Evolutionary conservation across 805 yeast species (phyloP), one percentile per base, ranked within the genome.

Genomic region (Kluyveromyces starmeri): DNA sequence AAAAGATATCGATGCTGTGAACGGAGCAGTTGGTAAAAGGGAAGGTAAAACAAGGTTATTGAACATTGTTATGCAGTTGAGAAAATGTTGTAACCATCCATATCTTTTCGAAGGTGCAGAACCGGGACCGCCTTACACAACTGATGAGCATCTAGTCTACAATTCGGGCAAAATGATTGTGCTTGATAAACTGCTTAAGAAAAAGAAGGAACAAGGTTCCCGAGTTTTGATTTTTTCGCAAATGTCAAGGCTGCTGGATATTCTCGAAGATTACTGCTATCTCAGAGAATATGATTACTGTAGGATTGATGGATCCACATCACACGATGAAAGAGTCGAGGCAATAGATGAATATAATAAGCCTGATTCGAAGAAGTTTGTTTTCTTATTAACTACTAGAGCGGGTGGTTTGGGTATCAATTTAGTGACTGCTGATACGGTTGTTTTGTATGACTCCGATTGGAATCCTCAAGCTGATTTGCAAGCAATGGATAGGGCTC

Each of bases 391-490:
- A 41, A 88, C 97, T 1, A 88, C 97, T 0, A 76, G 97, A 61
- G 96, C 97, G 5, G 97, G 97, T 58, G 97, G 97, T 7, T 68
- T 88, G 36, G 97, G 97, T 50, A 88, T 88, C 51, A 88, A 89
- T 53, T 68, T 88, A 52, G 89, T 95, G 1, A 74, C 84, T 7
- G 97, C 97, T 2, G 96, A 88, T 55, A 76, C 83, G 27, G 97
- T 88, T 32, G 73, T 88, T 3, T 58, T 88, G 18, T 89, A 75
- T 53, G 97, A 88, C 58, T 82, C 94, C 0, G 97, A 88, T 62
- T 88, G 97, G 97, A 88, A 88, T 53, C 97, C 97, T 2, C 97
- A 88, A 55, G 96, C 96, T 0, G 97, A 88, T 66, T 67, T 88
- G 49, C 97, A 88, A 62, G 96, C 96, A 1, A 88, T 88, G 97